Evolutionary conservation across 1,284 basidiomycete species (phyloP).

Genomic region (Megacollybia platyphylla): DNA sequence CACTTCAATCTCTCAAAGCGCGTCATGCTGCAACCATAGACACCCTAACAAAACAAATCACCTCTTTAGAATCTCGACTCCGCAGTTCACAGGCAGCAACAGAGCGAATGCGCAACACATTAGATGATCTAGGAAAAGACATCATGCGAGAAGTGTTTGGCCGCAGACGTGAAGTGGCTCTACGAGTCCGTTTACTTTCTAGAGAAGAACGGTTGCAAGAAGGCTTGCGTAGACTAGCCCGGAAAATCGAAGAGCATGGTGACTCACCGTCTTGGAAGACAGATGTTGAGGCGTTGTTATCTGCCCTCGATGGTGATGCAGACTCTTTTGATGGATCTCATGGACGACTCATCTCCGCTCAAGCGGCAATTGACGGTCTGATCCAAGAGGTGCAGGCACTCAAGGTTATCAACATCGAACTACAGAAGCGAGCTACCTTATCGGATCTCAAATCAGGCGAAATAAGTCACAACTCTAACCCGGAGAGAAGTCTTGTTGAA

Average conservation of each 20-base stretch:
- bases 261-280: slow-evolving; percentile 4
- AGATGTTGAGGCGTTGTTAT: slow-evolving; percentile 15
- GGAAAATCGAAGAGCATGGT: slow-evolving; percentile 30
- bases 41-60: slow-evolving; percentile 39
- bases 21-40: slow-evolving; percentile 54
- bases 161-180: slow-evolving; percentile 57
- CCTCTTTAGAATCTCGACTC: slow-evolving; percentile 27
- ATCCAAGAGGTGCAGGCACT: slow-evolving; percentile 37
- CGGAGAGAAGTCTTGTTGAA: too few relatives aligned
- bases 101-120: slow-evolving; percentile 39
- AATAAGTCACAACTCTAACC: too few relatives aligned
- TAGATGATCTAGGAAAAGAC: slow-evolving; percentile 68
- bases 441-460: too few relatives aligned
- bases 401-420: slow-evolving; percentile 36
- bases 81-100: slow-evolving; percentile 21
- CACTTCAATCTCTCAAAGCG: slow-evolving; percentile 45
- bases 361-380: slow-evolving; percentile 46
- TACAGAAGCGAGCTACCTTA: slow-evolving; percentile 19
- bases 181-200: slow-evolving; percentile 55
- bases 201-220: slow-evolving; percentile 57
- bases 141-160: slow-evolving; percentile 66
- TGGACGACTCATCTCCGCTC: slow-evolving; percentile 46
- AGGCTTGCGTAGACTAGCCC: slow-evolving; percentile 40
- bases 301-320: slow-evolving; percentile 20
- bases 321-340: slow-evolving; percentile 15